These are phyloP conservation scores for Echinosophora koreensis DNA, from an alignment of 306 rosid species.

Conservation along the genomic window DNA sequence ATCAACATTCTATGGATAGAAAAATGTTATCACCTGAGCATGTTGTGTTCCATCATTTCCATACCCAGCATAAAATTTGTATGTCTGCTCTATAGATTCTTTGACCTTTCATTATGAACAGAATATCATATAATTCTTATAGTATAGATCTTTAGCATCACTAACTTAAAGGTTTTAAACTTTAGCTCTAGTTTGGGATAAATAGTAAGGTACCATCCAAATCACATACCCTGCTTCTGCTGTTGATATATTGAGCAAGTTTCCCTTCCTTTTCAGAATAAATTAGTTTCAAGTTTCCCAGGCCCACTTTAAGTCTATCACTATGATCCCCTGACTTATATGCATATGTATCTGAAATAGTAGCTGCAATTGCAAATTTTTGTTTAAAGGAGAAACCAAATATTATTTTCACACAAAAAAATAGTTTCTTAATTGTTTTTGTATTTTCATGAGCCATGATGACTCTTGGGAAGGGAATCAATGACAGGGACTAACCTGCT, in stretches of 20 bases:
- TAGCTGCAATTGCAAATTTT: conserved; percentile 50
- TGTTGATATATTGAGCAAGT: conserved; percentile 64
- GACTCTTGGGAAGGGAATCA: conserved; percentile 14
- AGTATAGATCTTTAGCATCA: conserved; percentile 20
- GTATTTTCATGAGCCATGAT: conserved; percentile 24
- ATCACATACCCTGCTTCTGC: conserved; percentile 62
- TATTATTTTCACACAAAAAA: background rate
- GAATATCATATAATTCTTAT: conserved; percentile 20
- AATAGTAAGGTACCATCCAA: conserved; percentile 11
- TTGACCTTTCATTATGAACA: conserved; percentile 55
- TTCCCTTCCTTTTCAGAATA: conserved; percentile 68
- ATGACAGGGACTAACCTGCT: conserved; percentile 49
- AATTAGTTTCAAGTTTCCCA: conserved; percentile 71
- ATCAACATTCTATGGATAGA: conserved; percentile 17
- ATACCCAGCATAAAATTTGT: conserved; percentile 52
- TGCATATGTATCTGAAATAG: conserved; percentile 53
- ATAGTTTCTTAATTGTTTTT: background rate
- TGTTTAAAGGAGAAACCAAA: background rate
- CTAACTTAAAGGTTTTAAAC: conserved; percentile 20
- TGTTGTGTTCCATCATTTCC: conserved; percentile 47
- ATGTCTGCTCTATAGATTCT: conserved; percentile 55
- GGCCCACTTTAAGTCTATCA: conserved; percentile 65
- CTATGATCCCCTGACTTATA: conserved; percentile 50
- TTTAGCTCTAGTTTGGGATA: conserved; percentile 15
- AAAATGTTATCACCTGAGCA: conserved; percentile 56